A percentile compares a stretch with the other conserved stretches of the same genome.
phyloP scores from a whole-genome alignment of 1,284 basidiomycete species.

The Sporisorium reilianum region DNA sequence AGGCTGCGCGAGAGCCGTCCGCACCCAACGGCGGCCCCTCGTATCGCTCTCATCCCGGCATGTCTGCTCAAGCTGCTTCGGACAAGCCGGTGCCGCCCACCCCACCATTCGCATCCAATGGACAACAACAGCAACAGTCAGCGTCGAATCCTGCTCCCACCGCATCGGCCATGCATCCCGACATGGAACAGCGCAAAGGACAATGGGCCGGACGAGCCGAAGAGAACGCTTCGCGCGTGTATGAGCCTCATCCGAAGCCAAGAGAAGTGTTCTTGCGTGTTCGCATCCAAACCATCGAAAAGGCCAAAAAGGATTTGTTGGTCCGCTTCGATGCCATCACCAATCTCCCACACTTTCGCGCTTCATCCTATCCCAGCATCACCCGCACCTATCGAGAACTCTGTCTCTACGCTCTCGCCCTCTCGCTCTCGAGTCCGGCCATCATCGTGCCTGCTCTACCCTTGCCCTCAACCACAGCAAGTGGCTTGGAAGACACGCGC shows the following conservation, averaged over 20 bases:
- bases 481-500: slow-evolving; percentile 52
- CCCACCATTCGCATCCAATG: slow-evolving; percentile 3
- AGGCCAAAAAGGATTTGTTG: slow-evolving; percentile 50
- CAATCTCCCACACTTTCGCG: slow-evolving; percentile 62
- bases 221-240: slow-evolving; percentile 25
- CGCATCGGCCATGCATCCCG: slow-evolving; percentile 23
- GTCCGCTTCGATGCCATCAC: slow-evolving; percentile 56
- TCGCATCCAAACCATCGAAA: slow-evolving; percentile 50
- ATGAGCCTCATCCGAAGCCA: slow-evolving; percentile 42
- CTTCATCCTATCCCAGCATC: slow-evolving; percentile 50
- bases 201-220: slow-evolving; percentile 15
- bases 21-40: slow-evolving; percentile 10
- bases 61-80: slow-evolving; percentile 9
- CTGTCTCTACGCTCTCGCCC: slow-evolving; percentile 52
- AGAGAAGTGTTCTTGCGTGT: slow-evolving; percentile 46
- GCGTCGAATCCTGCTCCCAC: background rate
- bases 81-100: slow-evolving; percentile 43
- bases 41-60: slow-evolving; percentile 25
- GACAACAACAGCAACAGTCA: background rate
- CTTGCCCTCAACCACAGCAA: slow-evolving; percentile 48
- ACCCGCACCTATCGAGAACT: slow-evolving; percentile 60
- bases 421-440: slow-evolving; percentile 46
- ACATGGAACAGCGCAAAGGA: slow-evolving; percentile 42
- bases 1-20: background rate
- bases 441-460: slow-evolving; percentile 59